Evolutionary conservation across 2,329 filamentous ascomycete species (phyloP).

Genomic region (Ophiostoma sp.): DNA sequence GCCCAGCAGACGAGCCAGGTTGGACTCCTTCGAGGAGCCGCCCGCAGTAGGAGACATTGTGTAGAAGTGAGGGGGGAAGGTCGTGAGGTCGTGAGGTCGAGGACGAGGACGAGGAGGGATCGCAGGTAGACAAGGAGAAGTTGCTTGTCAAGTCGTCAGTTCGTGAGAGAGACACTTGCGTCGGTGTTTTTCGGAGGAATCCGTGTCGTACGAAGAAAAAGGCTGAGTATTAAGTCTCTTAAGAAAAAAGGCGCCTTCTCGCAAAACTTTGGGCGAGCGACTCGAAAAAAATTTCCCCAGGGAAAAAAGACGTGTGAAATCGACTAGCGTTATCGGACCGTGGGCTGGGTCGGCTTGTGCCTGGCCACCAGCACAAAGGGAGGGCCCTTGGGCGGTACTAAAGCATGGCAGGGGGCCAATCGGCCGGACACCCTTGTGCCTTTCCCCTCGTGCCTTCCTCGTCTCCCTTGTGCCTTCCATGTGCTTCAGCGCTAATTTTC

Average conservation of each 20-base stretch:
- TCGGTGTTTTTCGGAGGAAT: background rate
- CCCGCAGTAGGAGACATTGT: conserved; percentile 61
- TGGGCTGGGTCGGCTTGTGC: conserved; percentile 14
- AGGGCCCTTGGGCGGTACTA: background rate
- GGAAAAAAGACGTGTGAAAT: conserved; percentile 17
- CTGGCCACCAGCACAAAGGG: background rate
- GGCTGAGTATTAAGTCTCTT: background rate
- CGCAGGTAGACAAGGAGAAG: background rate
- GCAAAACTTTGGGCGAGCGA: background rate
- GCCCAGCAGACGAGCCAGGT: conserved; percentile 80
- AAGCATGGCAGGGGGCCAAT: background rate
- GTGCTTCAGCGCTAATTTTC: background rate
- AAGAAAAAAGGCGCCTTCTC: conserved; percentile 11
- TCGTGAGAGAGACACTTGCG: background rate
- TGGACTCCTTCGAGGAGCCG: conserved; percentile 75
- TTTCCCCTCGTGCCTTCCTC: background rate
- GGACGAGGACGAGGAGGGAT: background rate
- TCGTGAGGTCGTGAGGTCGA: background rate
- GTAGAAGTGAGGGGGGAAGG: conserved; percentile 16
- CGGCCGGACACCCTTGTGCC: background rate
- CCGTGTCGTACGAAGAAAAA: background rate
- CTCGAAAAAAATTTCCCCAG: conserved; percentile 26
- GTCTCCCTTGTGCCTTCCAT: background rate
- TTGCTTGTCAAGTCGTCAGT: background rate
- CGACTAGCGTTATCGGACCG: conserved; percentile 26